Percentiles rank a stretch among this genome's conserved stretches.
These are phyloP conservation scores for Cavenderia fasciculata DNA, from an alignment of 78 protist species.

Conservation along the genomic window DNA sequence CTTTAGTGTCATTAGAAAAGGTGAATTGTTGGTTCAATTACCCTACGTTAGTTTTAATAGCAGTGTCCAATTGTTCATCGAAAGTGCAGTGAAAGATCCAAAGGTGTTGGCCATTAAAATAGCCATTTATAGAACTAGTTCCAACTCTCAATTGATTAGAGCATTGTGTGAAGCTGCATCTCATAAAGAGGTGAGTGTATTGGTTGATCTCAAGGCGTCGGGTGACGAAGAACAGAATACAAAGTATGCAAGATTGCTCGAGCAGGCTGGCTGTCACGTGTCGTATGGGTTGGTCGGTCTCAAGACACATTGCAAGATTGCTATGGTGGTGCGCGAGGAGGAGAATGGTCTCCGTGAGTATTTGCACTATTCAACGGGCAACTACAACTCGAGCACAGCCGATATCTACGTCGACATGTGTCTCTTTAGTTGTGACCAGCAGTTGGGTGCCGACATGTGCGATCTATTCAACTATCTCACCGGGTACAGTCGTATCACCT, in stretches of 20 bases:
- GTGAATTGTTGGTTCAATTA: slow-evolving; percentile 37
- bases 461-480: slow-evolving; percentile 75
- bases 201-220: slow-evolving; percentile 60
- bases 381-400: slow-evolving; percentile 64
- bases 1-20: slow-evolving; percentile 41
- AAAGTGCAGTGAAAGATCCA: slow-evolving; percentile 68
- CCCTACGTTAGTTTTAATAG: slow-evolving; percentile 59
- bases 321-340: slow-evolving; percentile 68
- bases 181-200: slow-evolving; percentile 57
- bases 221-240: slow-evolving; percentile 72
- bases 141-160: slow-evolving; percentile 52
- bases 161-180: slow-evolving; percentile 70
- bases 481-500: slow-evolving; percentile 50
- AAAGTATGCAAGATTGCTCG: slow-evolving; percentile 41
- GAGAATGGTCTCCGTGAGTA: slow-evolving; percentile 52
- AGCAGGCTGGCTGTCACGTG: slow-evolving; percentile 76
- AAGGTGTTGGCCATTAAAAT: slow-evolving; percentile 74
- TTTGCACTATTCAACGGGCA: slow-evolving; percentile 49
- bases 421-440: slow-evolving; percentile 43
- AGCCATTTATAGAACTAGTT: slow-evolving; percentile 53
- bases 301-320: slow-evolving; percentile 67
- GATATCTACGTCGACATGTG: slow-evolving; percentile 64
- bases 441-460: slow-evolving; percentile 67
- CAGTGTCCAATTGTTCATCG: slow-evolving; percentile 66
- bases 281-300: slow-evolving; percentile 67